These are phyloP conservation scores for Pyricularia sp. DNA, from an alignment of 2,329 filamentous ascomycete genomes.

Conservation along the genomic window DNA sequence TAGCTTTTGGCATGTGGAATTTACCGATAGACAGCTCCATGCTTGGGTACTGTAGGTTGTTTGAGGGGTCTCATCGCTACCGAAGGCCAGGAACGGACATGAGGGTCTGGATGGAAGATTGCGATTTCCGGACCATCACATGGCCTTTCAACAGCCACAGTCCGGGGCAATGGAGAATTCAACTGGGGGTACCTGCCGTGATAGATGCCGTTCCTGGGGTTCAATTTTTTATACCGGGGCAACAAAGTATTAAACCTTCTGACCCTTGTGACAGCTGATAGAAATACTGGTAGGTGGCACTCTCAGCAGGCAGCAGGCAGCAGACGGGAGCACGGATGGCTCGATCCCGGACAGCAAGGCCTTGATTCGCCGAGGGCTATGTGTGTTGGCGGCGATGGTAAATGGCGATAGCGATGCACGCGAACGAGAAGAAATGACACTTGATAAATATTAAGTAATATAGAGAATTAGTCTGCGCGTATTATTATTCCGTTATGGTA, in stretches of 20 bases:
- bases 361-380: background rate
- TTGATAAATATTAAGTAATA: background rate
- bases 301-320: background rate
- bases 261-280: background rate
- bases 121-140: background rate
- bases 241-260: background rate
- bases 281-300: background rate
- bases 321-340: too few species aligned
- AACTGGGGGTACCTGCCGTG: background rate
- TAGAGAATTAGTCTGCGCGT: background rate
- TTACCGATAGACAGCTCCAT: background rate
- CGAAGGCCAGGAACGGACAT: background rate
- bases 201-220: background rate
- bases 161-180: background rate
- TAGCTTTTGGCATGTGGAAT: background rate
- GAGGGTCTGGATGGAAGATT: background rate
- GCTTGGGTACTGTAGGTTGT: too few species aligned
- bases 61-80: background rate
- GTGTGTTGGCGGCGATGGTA: background rate
- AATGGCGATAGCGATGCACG: background rate
- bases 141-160: background rate
- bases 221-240: background rate
- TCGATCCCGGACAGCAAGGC: background rate
- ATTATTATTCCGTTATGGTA: background rate
- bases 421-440: background rate